Percentiles rank a stretch among this genome's conserved stretches.
These are phyloP conservation scores for Rhododendron williamsianum DNA, from an alignment of 148 eudicot genomes.

Conservation along the genomic window DNA sequence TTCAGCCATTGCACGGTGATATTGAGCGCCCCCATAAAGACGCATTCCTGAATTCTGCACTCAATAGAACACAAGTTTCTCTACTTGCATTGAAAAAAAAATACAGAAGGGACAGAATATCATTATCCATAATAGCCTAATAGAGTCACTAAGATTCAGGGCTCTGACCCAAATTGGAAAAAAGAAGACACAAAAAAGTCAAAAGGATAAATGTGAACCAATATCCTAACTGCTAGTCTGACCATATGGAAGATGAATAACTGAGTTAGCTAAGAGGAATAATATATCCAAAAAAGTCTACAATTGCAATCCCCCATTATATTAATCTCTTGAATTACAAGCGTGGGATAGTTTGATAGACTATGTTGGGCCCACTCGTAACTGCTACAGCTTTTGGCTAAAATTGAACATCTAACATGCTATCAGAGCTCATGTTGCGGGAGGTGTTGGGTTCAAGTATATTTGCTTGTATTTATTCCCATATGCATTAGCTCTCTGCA, in stretches of 20 bases:
- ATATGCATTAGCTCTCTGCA: neutral
- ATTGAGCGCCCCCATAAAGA: conserved; percentile 98
- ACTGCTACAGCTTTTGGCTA: neutral
- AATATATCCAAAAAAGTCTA: neutral
- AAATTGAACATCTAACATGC: neutral
- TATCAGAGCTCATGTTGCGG: neutral
- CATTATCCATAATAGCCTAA: neutral
- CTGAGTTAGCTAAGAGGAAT: neutral
- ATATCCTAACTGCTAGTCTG: neutral
- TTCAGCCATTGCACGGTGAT: conserved; percentile 99
- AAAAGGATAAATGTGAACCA: neutral
- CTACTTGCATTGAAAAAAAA: neutral
- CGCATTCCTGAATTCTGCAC: conserved; percentile 96
- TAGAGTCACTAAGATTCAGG: conserved; percentile 1
- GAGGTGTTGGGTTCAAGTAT: neutral
- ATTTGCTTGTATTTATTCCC: neutral
- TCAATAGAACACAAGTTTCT: conserved; percentile 12
- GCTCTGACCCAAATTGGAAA: neutral
- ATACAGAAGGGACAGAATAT: neutral
- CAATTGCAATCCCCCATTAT: neutral
- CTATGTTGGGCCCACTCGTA: neutral
- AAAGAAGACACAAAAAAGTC: neutral
- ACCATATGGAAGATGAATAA: neutral
- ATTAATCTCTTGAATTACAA: neutral
- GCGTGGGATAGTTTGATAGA: neutral